Base-by-base conservation (phyloP, 306 rosid species). In the Oxytropis ochrocephala region DNA sequence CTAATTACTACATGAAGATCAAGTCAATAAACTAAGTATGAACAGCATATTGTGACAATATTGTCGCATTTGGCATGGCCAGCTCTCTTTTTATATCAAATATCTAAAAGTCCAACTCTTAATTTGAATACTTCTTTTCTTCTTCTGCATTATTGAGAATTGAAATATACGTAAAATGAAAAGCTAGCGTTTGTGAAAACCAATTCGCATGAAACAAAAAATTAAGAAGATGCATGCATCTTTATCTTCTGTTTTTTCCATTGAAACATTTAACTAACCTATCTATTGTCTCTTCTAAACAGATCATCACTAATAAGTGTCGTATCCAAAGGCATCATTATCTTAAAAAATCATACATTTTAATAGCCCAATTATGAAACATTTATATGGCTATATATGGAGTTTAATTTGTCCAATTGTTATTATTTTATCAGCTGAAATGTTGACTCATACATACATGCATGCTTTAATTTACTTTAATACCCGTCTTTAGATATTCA, bases 261-360 rank as follows among this genome's bases (percentile, higher is more conserved):
- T 72, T 44, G 73, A 17, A 79, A 55, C 67, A 53, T 16, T 48
- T 68, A 67, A 59, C 11, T 49, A 38, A 17, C 12, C 1, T 64
- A 19, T 52, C 5, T n/a, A 30, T 38, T 58, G 8, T 38, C 11
- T 60, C 12, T 53, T 67, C 1, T 19, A 73, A 75, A 68, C 74
- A 63, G 72, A 66, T 69, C 67, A 66, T 69, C 71, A 66, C 52
- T 78, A 65, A 67, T n/a, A 49, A 73, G 11, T 55, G 44, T n/a
- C 47, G 7, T 12, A 48, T 69, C 51, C 67, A 8, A 74, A 83
- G 75, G 82, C 67, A 80, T 78, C 63, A 55, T 69, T 78, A 65
- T 84, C 77, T 56, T 62, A 61, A 54, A 60, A 61, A 33, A 5
- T 33, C 75, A 49, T 56, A 9, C 64, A 52, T 56, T 49, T 67